Conservation (phyloP, 2,329 filamentous ascomycete species). For the Paracamarosporium sp. region DNA sequence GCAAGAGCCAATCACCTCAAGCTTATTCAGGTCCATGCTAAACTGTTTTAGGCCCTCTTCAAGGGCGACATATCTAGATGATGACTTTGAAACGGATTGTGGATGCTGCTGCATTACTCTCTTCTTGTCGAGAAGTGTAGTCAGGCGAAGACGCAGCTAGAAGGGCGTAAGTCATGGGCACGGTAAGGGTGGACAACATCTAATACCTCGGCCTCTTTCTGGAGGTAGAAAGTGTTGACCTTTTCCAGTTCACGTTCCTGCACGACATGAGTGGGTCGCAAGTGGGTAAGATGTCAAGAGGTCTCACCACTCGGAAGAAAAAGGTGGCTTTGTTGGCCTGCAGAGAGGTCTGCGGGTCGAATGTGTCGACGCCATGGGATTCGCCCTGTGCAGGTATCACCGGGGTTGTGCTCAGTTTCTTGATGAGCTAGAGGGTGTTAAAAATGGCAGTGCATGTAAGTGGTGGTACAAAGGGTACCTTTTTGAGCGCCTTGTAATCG, state of each 20-base stretch:
- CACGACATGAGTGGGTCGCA: conserved; percentile 10
- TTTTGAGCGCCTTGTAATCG: conserved; percentile 99
- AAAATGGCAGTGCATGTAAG: conserved; percentile 7
- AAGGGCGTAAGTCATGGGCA: conserved; percentile 21
- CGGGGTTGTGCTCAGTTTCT: conserved; percentile 93
- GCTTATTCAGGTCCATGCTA: conserved; percentile 93
- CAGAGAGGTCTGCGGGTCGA: conserved; percentile 84
- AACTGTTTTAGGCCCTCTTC: conserved; percentile 98
- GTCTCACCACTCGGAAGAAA: conserved; percentile 90
- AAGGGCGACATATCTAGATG: conserved; percentile 90
- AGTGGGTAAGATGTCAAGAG: neutral
- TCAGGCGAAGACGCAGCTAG: conserved; percentile 89
- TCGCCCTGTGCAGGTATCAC: conserved; percentile 80
- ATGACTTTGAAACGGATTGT: conserved; percentile 80
- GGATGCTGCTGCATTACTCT: conserved; percentile 82
- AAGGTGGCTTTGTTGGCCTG: conserved; percentile 98
- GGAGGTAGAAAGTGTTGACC: conserved; percentile 96
- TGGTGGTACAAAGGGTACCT: conserved; percentile 64
- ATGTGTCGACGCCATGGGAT: conserved; percentile 50
- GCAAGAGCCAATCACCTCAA: conserved; percentile 63
- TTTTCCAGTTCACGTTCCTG: conserved; percentile 98
- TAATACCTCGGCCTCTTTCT: conserved; percentile 95
- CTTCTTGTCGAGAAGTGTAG: conserved; percentile 94
- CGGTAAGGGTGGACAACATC: conserved; percentile 30
- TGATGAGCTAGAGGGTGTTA: conserved; percentile 77